Evolutionary conservation across 805 yeast species (phyloP).

Genomic region (Candida nitratophila): DNA sequence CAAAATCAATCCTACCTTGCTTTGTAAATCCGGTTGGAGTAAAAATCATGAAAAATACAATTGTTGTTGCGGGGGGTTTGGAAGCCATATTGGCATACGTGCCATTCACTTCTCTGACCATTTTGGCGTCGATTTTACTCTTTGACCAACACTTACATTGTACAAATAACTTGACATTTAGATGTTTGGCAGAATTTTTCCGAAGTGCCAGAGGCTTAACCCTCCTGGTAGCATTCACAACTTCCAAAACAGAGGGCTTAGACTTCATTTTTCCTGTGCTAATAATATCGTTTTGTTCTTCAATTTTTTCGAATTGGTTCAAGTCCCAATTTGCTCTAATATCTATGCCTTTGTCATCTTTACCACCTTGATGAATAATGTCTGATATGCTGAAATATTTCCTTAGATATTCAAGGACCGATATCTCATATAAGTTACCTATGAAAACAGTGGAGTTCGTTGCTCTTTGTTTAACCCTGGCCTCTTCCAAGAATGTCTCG

Average conservation of each 20-base stretch:
- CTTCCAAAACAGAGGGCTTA: constrained; percentile 6
- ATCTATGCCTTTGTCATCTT: constrained; percentile 52
- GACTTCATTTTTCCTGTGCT: not conserved
- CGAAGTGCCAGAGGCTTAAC: constrained; percentile 19
- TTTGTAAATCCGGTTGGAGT: constrained; percentile 40
- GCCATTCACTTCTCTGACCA: constrained; percentile 48
- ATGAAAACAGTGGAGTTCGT: constrained; percentile 42
- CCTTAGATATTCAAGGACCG: constrained; percentile 33
- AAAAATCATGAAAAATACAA: constrained; percentile 34
- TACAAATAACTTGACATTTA: constrained; percentile 36
- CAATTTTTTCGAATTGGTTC: constrained; percentile 9
- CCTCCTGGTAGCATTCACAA: constrained; percentile 17
- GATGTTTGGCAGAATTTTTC: constrained; percentile 9
- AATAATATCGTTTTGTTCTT: not conserved
- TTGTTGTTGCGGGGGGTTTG: constrained; percentile 5
- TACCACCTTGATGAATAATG: constrained; percentile 44
- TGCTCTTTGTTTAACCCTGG: constrained; percentile 27
- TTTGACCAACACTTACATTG: constrained; percentile 47
- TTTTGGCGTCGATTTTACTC: constrained; percentile 35
- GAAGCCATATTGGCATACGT: constrained; percentile 27
- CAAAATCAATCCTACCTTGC: constrained; percentile 39
- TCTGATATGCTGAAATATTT: constrained; percentile 29
- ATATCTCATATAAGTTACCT: constrained; percentile 51
- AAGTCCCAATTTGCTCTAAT: constrained; percentile 45
- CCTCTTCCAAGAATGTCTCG: constrained; percentile 25